Base-by-base conservation (phyloP, 2,329 filamentous ascomycete species). In the Thermochaetoides dissita region DNA sequence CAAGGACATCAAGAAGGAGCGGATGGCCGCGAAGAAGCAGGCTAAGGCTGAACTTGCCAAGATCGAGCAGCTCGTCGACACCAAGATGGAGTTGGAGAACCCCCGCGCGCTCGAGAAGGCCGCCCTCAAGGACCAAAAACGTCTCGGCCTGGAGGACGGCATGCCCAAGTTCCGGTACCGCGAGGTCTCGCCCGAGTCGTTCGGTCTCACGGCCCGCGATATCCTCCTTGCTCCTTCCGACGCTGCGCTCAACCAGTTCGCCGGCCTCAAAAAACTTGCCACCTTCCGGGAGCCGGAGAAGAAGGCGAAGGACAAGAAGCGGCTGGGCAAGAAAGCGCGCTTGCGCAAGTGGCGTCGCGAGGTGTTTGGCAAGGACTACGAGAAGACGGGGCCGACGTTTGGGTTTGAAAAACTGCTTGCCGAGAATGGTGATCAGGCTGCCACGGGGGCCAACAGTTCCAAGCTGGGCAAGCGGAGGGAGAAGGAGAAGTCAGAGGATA, bases 81-180 rank as follows among this genome's bases (percentile, higher is more conserved):
- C 80, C 51, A 81, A 81, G 57, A 72, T 95, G 53, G 76, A 86
- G 50, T 71, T 93, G 44, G 79, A 85, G 45, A 65, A 78, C 48
- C 74, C 78, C 12, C 65, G 78, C 39, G 71, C 75, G 41, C 72
- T 73, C 65, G 28, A 63, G 66, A 68, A 66, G 39, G 49, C 46
- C 42, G 49, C 46, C 30, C 38, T 47, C 38, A 40, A 41, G 37
- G 47, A 46, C 40, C 46, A 46, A 32, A 34, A 7, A 11, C 33
- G 10, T 6, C 31, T 52, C 42, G 74, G 72, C 30, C n/a, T n/a
- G n/a, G n/a, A n/a, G n/a, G n/a, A n/a, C n/a, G n/a, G n/a, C n/a
- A n/a, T n/a, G n/a, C n/a, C n/a, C n/a, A n/a, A n/a, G n/a, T 98
- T 98, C 75, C 81, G 84, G 43, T 98, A 98, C 68, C 84, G 91